These are phyloP conservation scores for Phytopythium litorale DNA, from an alignment of 352 stramenopile genomes.

Conservation along the genomic window DNA sequence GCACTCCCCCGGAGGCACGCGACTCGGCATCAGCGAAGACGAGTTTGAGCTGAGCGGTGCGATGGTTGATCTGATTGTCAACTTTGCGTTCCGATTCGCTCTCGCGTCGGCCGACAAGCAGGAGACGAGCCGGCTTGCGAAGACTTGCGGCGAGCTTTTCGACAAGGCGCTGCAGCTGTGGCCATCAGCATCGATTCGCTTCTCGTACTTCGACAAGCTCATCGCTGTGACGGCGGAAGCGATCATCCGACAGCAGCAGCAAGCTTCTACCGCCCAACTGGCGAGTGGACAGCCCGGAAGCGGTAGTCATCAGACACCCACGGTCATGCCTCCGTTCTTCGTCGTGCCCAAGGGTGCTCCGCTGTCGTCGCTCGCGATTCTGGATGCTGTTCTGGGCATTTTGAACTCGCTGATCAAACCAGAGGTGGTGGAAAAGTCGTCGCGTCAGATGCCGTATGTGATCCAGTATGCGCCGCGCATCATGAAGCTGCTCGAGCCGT, in stretches of 20 bases:
- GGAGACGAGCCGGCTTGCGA: constrained; percentile 83
- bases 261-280: constrained; percentile 18
- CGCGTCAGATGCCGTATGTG: constrained; percentile 74
- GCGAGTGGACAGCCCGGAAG: neutral
- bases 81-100: constrained; percentile 88
- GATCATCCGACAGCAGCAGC: constrained; percentile 76
- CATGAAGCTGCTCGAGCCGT: constrained; percentile 88
- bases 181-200: constrained; percentile 82
- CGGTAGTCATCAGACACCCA: constrained; percentile 15
- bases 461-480: constrained; percentile 86
- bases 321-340: constrained; percentile 80
- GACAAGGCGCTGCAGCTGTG: constrained; percentile 82
- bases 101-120: constrained; percentile 88
- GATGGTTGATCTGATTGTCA: constrained; percentile 92
- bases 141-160: constrained; percentile 87
- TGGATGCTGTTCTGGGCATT: constrained; percentile 85
- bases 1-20: constrained; percentile 5
- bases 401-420: constrained; percentile 79
- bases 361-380: constrained; percentile 80
- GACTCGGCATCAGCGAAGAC: constrained; percentile 50
- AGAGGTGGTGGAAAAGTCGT: constrained; percentile 71
- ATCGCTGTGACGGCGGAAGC: constrained; percentile 85
- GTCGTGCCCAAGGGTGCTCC: constrained; percentile 76
- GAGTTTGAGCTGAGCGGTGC: constrained; percentile 84
- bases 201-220: constrained; percentile 91